Evolutionary conservation across 805 yeast species (phyloP).

Genomic region (Kluyveromyces lactis): DNA sequence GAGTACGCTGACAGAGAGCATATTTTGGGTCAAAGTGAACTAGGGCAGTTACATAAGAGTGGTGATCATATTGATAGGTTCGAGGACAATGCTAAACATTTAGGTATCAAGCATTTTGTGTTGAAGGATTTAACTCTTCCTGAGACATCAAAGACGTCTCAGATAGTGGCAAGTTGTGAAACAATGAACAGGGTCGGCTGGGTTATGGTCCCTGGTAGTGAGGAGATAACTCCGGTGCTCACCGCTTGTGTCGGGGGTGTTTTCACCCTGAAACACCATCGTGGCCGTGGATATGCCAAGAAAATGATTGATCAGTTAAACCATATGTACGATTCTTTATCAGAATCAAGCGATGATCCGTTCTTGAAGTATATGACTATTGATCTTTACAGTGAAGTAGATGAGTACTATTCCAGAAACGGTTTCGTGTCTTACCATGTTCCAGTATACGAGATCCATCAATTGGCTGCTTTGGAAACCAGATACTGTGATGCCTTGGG

Average conservation of each 20-base stretch:
- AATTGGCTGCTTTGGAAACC: slow-evolving; percentile 16
- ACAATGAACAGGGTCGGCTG: slow-evolving; percentile 33
- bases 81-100: slow-evolving; percentile 12
- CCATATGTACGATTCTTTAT: slow-evolving; percentile 26
- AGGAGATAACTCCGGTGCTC: slow-evolving; percentile 24
- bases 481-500: slow-evolving; percentile 9
- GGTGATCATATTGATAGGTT: slow-evolving; percentile 13
- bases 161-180: slow-evolving; percentile 36
- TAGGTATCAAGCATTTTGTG: slow-evolving; percentile 32
- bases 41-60: slow-evolving; percentile 16
- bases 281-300: slow-evolving; percentile 51
- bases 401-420: slow-evolving; percentile 52
- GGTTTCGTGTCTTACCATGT: slow-evolving; percentile 45
- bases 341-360: slow-evolving; percentile 14
- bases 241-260: slow-evolving; percentile 52
- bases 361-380: slow-evolving; percentile 29
- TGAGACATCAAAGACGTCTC: slow-evolving; percentile 20
- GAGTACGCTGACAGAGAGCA: slow-evolving; percentile 33
- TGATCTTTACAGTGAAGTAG: slow-evolving; percentile 66
- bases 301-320: slow-evolving; percentile 36
- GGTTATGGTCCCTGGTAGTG: slow-evolving; percentile 20
- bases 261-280: slow-evolving; percentile 38
- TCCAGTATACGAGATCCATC: slow-evolving; percentile 28
- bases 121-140: slow-evolving; percentile 22
- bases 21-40: slow-evolving; percentile 23